These are phyloP conservation scores for Scutellaria minor DNA, from an alignment of 257 asterid genomes.

Conservation along the genomic window DNA sequence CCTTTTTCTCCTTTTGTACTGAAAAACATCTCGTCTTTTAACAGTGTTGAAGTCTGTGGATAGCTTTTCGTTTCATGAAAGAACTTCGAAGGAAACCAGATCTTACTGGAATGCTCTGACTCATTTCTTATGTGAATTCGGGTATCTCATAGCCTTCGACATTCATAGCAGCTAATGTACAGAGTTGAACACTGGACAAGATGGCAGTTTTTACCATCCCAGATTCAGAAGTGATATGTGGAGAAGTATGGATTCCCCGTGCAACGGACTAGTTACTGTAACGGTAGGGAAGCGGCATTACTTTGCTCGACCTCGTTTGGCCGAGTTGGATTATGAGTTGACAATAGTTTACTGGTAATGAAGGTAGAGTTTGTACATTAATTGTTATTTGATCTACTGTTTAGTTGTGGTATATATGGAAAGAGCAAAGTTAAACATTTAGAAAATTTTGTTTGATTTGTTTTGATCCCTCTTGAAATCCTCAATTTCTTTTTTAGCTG, in stretches of 20 bases:
- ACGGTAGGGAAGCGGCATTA: no score
- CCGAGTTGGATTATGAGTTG: neutral
- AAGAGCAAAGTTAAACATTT: conserved; percentile 2
- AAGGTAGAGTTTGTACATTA: neutral
- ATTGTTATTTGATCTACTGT: neutral
- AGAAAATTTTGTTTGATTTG: neutral
- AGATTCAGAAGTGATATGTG: no score
- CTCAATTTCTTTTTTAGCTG: no score
- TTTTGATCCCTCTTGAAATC: no score
- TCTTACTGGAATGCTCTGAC: conserved; percentile 9
- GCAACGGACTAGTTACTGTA: no score
- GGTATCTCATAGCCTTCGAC: neutral
- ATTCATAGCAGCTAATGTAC: neutral
- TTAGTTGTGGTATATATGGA: neutral
- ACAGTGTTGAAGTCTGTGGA: conserved; percentile 1
- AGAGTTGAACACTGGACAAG: neutral
- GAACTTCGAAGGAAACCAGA: conserved; percentile 18
- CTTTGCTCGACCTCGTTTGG: no score
- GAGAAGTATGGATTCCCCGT: no score
- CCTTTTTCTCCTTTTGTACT: neutral
- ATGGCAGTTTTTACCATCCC: no score
- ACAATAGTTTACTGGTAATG: conserved; percentile 5
- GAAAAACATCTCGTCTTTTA: no score
- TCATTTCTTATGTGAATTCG: neutral
- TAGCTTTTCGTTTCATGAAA: conserved; percentile 9